These are phyloP conservation scores for Rauvolfia tetraphylla DNA, from an alignment of 257 asterid species.

Conservation along the genomic window DNA sequence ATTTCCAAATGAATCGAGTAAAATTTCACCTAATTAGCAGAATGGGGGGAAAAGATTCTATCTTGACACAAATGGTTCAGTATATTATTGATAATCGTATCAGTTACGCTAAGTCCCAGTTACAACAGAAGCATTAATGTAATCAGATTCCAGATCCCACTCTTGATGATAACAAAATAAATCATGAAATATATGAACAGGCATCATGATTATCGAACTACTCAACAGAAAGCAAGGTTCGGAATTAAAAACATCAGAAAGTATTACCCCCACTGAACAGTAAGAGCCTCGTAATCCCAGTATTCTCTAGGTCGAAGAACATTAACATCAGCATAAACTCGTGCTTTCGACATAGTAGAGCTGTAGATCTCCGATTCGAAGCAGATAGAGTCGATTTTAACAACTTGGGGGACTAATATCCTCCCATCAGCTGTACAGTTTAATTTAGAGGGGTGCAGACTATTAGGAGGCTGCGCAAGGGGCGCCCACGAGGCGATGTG, in stretches of 20 bases:
- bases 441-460: conserved; percentile 11
- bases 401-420: neutral
- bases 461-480: conserved; percentile 33
- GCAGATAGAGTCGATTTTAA: conserved; percentile 18
- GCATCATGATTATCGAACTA: neutral
- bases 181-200: neutral
- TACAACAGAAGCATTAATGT: neutral
- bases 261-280: conserved; percentile 72
- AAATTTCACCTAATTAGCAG: neutral
- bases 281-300: conserved; percentile 68
- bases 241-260: neutral
- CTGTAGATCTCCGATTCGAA: conserved; percentile 40
- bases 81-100: neutral
- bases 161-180: neutral
- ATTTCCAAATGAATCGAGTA: neutral
- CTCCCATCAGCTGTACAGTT: conserved; percentile 15
- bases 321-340: conserved; percentile 66
- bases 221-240: neutral
- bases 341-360: conserved; percentile 54
- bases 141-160: neutral
- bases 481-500: conserved; percentile 35
- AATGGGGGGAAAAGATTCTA: neutral
- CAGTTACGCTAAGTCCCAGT: neutral
- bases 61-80: neutral
- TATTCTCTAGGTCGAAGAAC: conserved; percentile 59